Conservation (phyloP, 2,329 filamentous ascomycete species). For the Alternaria angustiovoidea region DNA sequence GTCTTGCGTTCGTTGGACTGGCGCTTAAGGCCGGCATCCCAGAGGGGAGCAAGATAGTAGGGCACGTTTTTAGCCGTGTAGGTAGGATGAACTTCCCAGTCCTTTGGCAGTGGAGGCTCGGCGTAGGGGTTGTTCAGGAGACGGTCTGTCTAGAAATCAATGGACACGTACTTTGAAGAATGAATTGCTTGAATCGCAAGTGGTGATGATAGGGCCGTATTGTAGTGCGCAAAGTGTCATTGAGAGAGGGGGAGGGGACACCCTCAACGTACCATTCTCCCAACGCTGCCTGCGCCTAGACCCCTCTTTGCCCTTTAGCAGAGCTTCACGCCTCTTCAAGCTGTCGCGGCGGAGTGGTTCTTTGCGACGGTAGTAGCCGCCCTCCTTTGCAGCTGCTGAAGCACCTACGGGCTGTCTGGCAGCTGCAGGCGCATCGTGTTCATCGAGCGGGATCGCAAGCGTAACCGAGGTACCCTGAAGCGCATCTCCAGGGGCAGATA, state of each 20-base stretch:
- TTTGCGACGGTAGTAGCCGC: slow-evolving; percentile 61
- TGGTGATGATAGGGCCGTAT: background rate
- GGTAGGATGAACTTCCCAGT: slow-evolving; percentile 85
- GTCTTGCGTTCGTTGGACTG: slow-evolving; percentile 55
- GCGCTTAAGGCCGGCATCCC: slow-evolving; percentile 68
- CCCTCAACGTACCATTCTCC: slow-evolving; percentile 78
- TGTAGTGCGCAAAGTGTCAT: slow-evolving; percentile 16
- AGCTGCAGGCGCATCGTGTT: slow-evolving; percentile 46
- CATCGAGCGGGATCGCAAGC: slow-evolving; percentile 80
- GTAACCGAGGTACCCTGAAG: slow-evolving; percentile 66
- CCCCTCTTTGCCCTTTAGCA: slow-evolving; percentile 91
- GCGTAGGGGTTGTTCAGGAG: slow-evolving; percentile 86
- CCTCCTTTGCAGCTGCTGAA: slow-evolving; percentile 50
- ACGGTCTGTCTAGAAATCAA: slow-evolving; percentile 66
- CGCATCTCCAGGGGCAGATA: slow-evolving; percentile 43
- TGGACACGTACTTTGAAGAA: slow-evolving; percentile 1
- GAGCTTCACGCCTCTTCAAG: slow-evolving; percentile 72
- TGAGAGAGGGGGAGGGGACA: slow-evolving; percentile 14
- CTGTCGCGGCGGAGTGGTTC: slow-evolving; percentile 67
- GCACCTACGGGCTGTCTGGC: slow-evolving; percentile 36
- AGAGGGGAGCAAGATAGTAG: slow-evolving; percentile 87
- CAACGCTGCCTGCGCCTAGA: slow-evolving; percentile 85
- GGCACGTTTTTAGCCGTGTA: slow-evolving; percentile 80
- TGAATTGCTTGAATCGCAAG: background rate
- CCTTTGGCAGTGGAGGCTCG: slow-evolving; percentile 79